Conservation (phyloP, 1,284 basidiomycete species). For the Fereydounia khargensis region DNA sequence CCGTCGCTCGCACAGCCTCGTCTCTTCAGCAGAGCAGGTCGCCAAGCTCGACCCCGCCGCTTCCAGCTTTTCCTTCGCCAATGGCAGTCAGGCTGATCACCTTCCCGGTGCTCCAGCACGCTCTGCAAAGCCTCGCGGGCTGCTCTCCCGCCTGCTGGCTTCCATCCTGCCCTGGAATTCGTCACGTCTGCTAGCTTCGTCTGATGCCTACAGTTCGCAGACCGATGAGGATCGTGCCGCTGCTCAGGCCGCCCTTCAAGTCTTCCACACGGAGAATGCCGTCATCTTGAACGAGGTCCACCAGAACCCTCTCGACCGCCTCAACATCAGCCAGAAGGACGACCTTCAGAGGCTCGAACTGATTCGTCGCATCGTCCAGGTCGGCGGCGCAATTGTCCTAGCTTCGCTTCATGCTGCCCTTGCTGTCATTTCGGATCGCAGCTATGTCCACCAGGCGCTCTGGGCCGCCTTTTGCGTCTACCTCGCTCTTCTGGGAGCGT, state of each 20-base stretch:
- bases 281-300: slow-evolving; percentile 55
- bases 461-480: slow-evolving; percentile 44
- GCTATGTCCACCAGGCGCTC: slow-evolving; percentile 12
- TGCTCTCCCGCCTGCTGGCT: slow-evolving; percentile 11
- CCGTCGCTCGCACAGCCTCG: slow-evolving; percentile 15
- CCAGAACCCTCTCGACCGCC: slow-evolving; percentile 25
- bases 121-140: neutral
- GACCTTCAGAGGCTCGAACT: slow-evolving; percentile 14
- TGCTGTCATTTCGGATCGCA: slow-evolving; percentile 16
- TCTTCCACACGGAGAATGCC: slow-evolving; percentile 53
- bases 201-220: slow-evolving; percentile 4
- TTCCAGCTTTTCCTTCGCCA: slow-evolving; percentile 23
- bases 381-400: slow-evolving; percentile 21
- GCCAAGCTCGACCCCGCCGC: slow-evolving; percentile 38
- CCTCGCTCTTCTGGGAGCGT: slow-evolving; percentile 30
- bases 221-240: slow-evolving; percentile 4
- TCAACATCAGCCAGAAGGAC: slow-evolving; percentile 2
- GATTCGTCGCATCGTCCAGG: slow-evolving; percentile 34
- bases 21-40: slow-evolving; percentile 24
- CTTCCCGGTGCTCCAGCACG: slow-evolving; percentile 1
- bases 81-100: slow-evolving; percentile 1
- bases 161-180: slow-evolving; percentile 39
- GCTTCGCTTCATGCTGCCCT: slow-evolving; percentile 26
- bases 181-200: slow-evolving; percentile 15
- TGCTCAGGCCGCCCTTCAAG: slow-evolving; percentile 32